Evolutionary conservation across 2,329 filamentous ascomycete genomes (phyloP).

Genomic region (Fragosphaeria purpurea): DNA sequence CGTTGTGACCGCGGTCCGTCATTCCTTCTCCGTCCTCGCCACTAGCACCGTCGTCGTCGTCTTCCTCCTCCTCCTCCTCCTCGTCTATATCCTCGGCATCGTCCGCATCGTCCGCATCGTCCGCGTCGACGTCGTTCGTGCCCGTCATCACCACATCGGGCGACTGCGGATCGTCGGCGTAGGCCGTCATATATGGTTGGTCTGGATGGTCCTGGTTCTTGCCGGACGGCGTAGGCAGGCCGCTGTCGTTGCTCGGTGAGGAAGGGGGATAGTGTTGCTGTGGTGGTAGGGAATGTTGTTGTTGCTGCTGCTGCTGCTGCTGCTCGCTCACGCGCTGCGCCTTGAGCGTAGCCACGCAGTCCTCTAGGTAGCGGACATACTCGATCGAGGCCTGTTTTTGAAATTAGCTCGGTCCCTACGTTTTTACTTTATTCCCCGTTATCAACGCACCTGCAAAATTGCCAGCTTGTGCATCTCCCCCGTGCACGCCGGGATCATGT

Average conservation of each 20-base stretch:
- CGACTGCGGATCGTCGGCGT: constrained; percentile 25
- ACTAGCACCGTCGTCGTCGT: neutral
- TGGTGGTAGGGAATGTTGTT: constrained; percentile 3
- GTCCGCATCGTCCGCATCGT: neutral
- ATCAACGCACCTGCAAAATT: constrained; percentile 67
- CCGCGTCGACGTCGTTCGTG: constrained; percentile 20
- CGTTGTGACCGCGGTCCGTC: too few species aligned
- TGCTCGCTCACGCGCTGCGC: constrained; percentile 34
- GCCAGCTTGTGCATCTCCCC: constrained; percentile 98
- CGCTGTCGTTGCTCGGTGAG: constrained; percentile 19
- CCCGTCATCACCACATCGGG: constrained; percentile 54
- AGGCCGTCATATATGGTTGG: constrained; percentile 16
- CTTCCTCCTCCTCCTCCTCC: neutral
- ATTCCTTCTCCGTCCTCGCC: too few species aligned
- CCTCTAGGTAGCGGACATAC: constrained; percentile 87
- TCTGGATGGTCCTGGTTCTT: constrained; percentile 18
- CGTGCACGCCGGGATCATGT: constrained; percentile 91
- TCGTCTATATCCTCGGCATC: constrained; percentile 3
- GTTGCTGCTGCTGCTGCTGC: constrained; percentile 11
- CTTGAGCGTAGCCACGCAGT: constrained; percentile 75
- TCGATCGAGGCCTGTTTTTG: constrained; percentile 74
- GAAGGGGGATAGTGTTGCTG: constrained; percentile 1
- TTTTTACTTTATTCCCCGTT: too few species aligned
- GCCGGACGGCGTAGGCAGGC: constrained; percentile 19
- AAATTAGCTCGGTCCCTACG: too few species aligned